A percentile compares a stretch with the other conserved stretches of the same genome.
Evolutionary conservation across 768 basidiomycete genomes (phyloP).

Genomic region (Boletus vinaceobasis): DNA sequence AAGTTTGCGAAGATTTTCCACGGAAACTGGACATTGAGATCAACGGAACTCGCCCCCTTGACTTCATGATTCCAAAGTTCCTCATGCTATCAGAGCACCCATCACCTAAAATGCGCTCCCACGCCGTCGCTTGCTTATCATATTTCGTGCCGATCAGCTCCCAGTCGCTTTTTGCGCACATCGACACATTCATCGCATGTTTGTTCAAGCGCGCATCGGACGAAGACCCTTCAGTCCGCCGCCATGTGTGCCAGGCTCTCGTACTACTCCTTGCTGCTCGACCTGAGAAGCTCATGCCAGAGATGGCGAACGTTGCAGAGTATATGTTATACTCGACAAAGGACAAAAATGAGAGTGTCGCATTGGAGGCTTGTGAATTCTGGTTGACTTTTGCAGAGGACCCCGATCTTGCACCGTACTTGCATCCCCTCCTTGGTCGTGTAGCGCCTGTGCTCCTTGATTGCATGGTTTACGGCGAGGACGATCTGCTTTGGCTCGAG

Average conservation of each 20-base stretch:
- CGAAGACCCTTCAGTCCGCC: slow-evolving; percentile 88
- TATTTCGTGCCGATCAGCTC: slow-evolving; percentile 87
- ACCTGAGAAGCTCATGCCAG: slow-evolving; percentile 95
- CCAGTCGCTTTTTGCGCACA: slow-evolving; percentile 84
- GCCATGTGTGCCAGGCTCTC: slow-evolving; percentile 93
- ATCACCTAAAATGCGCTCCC: slow-evolving; percentile 84
- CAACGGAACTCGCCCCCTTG: slow-evolving; percentile 87
- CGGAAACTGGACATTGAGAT: slow-evolving; percentile 93
- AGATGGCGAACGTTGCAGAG: slow-evolving; percentile 92
- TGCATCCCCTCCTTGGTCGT: slow-evolving; percentile 84
- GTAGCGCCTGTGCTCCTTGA: slow-evolving; percentile 94
- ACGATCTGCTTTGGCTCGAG: slow-evolving; percentile 93
- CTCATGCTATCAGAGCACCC: slow-evolving; percentile 83
- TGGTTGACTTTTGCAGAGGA: slow-evolving; percentile 99
- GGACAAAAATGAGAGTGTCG: slow-evolving; percentile 95
- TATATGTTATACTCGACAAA: slow-evolving; percentile 99
- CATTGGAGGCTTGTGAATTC: slow-evolving; percentile 98
- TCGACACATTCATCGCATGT: slow-evolving; percentile 90
- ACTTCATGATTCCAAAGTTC: slow-evolving; percentile 97
- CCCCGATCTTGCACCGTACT: slow-evolving; percentile 75
- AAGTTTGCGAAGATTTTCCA: slow-evolving; percentile 96
- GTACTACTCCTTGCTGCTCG: slow-evolving; percentile 89
- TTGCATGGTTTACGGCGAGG: slow-evolving; percentile 96
- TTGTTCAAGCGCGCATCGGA: slow-evolving; percentile 95
- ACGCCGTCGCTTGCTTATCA: slow-evolving; percentile 91